A percentile compares a stretch with the other conserved stretches of the same genome.
phyloP scores from a whole-genome alignment of 805 yeast species.

The Teunomyces aglyptinius region DNA sequence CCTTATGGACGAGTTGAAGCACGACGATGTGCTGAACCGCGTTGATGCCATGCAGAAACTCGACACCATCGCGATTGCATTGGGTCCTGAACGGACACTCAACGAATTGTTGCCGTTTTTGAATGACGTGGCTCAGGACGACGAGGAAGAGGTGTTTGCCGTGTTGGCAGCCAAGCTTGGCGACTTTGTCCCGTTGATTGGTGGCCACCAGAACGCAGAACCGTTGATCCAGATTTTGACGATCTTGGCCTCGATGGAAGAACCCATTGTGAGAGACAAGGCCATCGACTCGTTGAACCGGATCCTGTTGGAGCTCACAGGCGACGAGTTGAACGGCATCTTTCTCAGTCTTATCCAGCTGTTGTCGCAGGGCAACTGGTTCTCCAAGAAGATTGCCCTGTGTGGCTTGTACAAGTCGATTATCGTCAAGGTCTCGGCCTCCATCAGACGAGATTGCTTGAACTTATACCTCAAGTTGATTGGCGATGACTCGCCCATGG shows the following conservation, averaged over 20 bases:
- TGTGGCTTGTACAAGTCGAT: conserved; percentile 83
- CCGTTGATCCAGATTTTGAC: conserved; percentile 64
- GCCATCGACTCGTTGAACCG: conserved; percentile 84
- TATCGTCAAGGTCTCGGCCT: conserved; percentile 54
- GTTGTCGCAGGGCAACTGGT: conserved; percentile 90
- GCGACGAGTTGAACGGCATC: conserved; percentile 60
- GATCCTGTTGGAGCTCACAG: conserved; percentile 60
- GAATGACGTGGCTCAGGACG: conserved; percentile 88
- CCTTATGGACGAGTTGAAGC: conserved; percentile 94
- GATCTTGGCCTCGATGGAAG: conserved; percentile 87
- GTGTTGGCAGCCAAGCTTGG: conserved; percentile 91
- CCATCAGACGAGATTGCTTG: conserved; percentile 59
- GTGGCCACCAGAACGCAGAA: conserved; percentile 65
- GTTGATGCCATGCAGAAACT: conserved; percentile 92
- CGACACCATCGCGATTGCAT: conserved; percentile 90
- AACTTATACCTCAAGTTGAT: conserved; percentile 67
- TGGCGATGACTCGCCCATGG: conserved; percentile 96
- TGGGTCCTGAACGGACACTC: conserved; percentile 91
- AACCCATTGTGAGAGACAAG: conserved; percentile 91
- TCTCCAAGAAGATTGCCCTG: conserved; percentile 85
- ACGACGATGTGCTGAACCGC: conserved; percentile 91
- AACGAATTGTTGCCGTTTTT: conserved; percentile 87
- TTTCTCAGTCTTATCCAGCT: conserved; percentile 76
- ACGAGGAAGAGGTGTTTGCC: conserved; percentile 96
- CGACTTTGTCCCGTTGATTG: conserved; percentile 81